Conservation (phyloP, 345 rosid species). For the Camelina neglecta region DNA sequence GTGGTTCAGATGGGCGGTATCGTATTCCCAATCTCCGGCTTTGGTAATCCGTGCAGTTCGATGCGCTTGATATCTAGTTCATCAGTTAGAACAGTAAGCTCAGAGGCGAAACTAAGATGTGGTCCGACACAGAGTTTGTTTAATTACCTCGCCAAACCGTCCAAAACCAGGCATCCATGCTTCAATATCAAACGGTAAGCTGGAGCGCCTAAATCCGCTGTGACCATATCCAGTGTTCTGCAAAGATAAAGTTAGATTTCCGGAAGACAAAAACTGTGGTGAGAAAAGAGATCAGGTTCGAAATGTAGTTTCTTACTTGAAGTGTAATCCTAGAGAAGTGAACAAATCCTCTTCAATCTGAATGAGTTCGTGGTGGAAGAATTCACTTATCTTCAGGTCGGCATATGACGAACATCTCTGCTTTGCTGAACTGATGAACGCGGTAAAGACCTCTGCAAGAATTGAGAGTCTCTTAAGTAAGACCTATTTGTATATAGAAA, state of each 20-base stretch:
- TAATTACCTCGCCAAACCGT: constrained; percentile 85
- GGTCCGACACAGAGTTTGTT: not conserved
- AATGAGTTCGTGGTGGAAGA: constrained; percentile 77
- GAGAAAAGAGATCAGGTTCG: not conserved
- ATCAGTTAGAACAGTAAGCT: constrained; percentile 15
- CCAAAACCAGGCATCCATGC: constrained; percentile 99
- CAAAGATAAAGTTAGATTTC: constrained; percentile 31
- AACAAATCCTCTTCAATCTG: constrained; percentile 87
- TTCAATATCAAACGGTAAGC: constrained; percentile 96
- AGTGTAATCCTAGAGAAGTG: constrained; percentile 78
- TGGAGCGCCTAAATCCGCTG: constrained; percentile 90
- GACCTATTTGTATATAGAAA: not conserved
- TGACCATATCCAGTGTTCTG: constrained; percentile 92
- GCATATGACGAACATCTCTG: constrained; percentile 86
- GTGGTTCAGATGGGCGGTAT: constrained; percentile 70
- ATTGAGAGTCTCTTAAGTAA: constrained; percentile 14
- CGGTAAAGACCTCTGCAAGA: constrained; percentile 87
- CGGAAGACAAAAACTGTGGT: constrained; percentile 9
- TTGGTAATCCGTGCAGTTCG: constrained; percentile 95
- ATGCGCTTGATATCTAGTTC: constrained; percentile 82
- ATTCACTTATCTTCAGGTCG: constrained; percentile 77
- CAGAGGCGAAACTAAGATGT: not conserved
- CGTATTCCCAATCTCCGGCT: constrained; percentile 90
- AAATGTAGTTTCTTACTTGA: constrained; percentile 55
- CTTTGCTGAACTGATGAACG: constrained; percentile 96